Evolutionary conservation across 2,329 filamentous ascomycete species (phyloP).

Genomic region (Elsinoe arachidis): DNA sequence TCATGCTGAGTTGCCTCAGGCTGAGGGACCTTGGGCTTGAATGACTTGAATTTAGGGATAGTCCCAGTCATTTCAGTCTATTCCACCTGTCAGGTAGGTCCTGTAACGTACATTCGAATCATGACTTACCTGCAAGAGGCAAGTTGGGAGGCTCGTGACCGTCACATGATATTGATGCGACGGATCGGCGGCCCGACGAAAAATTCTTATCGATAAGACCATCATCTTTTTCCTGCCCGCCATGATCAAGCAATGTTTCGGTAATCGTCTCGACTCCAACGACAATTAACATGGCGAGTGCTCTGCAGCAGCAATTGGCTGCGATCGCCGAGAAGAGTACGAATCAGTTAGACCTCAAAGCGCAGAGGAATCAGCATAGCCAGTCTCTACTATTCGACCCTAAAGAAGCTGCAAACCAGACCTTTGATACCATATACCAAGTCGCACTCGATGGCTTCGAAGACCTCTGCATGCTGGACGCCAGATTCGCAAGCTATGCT

Average conservation of each 20-base stretch:
- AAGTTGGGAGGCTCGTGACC: background rate
- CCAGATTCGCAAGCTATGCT: slow-evolving; percentile 65
- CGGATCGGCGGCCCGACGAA: background rate
- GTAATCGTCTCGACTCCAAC: background rate
- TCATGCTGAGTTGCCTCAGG: slow-evolving; percentile 14
- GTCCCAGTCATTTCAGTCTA: background rate
- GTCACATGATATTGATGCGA: background rate
- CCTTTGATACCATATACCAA: slow-evolving; percentile 78
- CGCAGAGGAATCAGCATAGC: slow-evolving; percentile 82
- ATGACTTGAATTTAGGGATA: slow-evolving; percentile 66
- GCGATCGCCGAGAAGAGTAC: slow-evolving; percentile 85
- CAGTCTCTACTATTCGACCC: slow-evolving; percentile 93
- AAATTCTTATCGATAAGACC: slow-evolving; percentile 10
- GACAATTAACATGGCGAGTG: slow-evolving; percentile 57
- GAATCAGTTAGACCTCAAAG: slow-evolving; percentile 83
- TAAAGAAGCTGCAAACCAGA: slow-evolving; percentile 75
- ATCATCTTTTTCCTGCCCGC: background rate
- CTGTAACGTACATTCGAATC: background rate
- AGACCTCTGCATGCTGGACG: slow-evolving; percentile 81
- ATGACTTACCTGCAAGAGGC: background rate
- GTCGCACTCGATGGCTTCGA: slow-evolving; percentile 84
- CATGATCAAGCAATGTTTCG: background rate
- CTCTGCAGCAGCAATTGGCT: slow-evolving; percentile 88
- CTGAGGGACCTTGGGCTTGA: slow-evolving; percentile 45
- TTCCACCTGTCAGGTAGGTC: background rate